Evolutionary conservation across 208 protist species (phyloP).

Genomic region (Trypanosoma lewisi): DNA sequence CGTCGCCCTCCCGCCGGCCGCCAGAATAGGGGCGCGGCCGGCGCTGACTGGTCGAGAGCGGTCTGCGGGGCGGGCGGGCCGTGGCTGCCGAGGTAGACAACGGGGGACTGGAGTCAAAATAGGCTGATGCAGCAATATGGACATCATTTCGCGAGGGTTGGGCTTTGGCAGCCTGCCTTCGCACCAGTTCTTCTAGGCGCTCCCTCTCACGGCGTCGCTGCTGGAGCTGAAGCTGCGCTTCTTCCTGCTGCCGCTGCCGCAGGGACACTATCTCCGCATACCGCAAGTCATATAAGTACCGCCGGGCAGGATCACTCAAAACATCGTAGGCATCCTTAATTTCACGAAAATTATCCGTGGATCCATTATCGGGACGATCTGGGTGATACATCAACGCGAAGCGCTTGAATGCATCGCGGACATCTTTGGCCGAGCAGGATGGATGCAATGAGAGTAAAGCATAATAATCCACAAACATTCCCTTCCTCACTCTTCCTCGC

Average conservation of each 20-base stretch:
- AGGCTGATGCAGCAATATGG: not conserved
- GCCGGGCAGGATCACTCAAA: conserved; percentile 76
- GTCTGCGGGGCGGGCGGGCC: not conserved
- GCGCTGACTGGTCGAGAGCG: conserved; percentile 5
- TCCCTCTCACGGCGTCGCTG: conserved; percentile 13
- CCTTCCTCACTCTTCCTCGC: not conserved
- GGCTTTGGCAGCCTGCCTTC: not conserved
- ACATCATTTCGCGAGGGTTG: not conserved
- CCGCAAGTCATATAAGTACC: conserved; percentile 85
- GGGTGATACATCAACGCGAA: conserved; percentile 78
- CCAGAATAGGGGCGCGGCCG: not conserved
- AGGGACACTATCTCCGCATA: conserved; percentile 33
- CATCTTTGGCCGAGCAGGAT: conserved; percentile 55
- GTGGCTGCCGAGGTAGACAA: not conserved
- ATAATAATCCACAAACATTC: conserved; percentile 90
- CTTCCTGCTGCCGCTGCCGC: conserved; percentile 22
- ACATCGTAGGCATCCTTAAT: conserved; percentile 89
- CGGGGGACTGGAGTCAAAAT: not conserved
- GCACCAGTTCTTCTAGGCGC: not conserved
- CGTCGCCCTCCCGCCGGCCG: not conserved
- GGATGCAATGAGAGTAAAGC: conserved; percentile 51
- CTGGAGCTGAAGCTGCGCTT: not conserved
- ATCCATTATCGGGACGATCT: conserved; percentile 29
- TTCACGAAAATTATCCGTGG: conserved; percentile 41
- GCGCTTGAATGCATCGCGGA: conserved; percentile 60